These are phyloP conservation scores for Neobulgaria alba DNA, from an alignment of 2,329 filamentous ascomycete genomes.

Conservation along the genomic window DNA sequence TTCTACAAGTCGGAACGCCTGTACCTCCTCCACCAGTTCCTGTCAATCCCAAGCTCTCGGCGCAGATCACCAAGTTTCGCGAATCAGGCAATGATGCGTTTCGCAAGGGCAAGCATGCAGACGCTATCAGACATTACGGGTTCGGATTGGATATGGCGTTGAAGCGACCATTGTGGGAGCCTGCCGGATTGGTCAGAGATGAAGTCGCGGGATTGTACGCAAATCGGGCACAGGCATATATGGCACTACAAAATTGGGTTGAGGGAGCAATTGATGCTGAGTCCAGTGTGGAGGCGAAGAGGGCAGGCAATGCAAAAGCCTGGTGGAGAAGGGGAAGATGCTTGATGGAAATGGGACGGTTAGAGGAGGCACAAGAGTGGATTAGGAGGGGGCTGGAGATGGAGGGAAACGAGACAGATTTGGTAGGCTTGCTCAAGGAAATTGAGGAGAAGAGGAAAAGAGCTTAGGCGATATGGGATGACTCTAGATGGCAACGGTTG, in stretches of 20 bases:
- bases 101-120: constrained; percentile 65
- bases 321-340: constrained; percentile 88
- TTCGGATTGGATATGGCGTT: constrained; percentile 88
- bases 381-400: constrained; percentile 71
- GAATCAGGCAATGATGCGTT: constrained; percentile 78
- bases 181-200: constrained; percentile 71
- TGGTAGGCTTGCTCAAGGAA: constrained; percentile 56
- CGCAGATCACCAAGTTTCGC: constrained; percentile 82
- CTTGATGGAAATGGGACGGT: constrained; percentile 80
- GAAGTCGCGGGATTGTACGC: constrained; percentile 73
- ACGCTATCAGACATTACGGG: constrained; percentile 73
- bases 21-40: constrained; percentile 79
- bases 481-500: background rate
- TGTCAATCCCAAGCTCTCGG: constrained; percentile 85
- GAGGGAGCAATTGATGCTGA: constrained; percentile 84
- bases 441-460: constrained; percentile 39
- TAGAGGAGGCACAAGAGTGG: constrained; percentile 76
- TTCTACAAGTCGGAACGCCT: constrained; percentile 57
- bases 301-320: constrained; percentile 80
- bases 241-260: constrained; percentile 73
- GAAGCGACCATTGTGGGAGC: constrained; percentile 79
- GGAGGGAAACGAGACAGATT: constrained; percentile 61
- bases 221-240: constrained; percentile 85
- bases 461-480: constrained; percentile 3
- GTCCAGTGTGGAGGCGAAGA: constrained; percentile 79